Percentiles rank a stretch among this genome's conserved stretches.
Evolutionary conservation across 768 basidiomycete genomes (phyloP).

Genomic region (Suillus fuscotomentosus): DNA sequence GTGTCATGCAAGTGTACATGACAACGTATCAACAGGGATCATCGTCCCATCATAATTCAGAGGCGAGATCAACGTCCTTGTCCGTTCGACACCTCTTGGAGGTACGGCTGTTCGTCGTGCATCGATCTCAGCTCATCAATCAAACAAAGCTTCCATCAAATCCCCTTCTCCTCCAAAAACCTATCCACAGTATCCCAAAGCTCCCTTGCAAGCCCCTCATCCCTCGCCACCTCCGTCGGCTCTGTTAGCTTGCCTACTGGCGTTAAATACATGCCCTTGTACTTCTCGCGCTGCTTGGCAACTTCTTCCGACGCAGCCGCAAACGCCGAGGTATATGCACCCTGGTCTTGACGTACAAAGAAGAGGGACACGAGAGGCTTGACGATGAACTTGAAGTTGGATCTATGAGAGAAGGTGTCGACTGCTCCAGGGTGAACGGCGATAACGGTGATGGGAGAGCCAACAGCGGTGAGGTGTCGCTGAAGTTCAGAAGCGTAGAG

Average conservation of each 20-base stretch:
- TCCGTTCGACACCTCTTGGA: background rate
- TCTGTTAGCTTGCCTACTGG: conserved; percentile 20
- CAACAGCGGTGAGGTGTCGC: conserved; percentile 37
- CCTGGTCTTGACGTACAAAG: conserved; percentile 18
- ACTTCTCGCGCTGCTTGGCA: conserved; percentile 18
- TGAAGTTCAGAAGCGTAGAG: conserved; percentile 55
- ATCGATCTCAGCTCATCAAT: background rate
- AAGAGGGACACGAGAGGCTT: conserved; percentile 18
- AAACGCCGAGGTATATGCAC: conserved; percentile 26
- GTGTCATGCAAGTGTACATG: background rate
- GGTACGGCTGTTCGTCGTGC: background rate
- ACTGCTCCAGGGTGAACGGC: conserved; percentile 31
- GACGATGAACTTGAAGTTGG: conserved; percentile 17
- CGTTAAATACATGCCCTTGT: conserved; percentile 27
- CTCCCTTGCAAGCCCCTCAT: conserved; percentile 26
- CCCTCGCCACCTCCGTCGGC: conserved; percentile 13
- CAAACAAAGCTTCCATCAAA: conserved; percentile 8
- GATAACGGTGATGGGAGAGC: conserved; percentile 27
- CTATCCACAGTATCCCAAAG: conserved; percentile 28
- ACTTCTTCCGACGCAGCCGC: conserved; percentile 30
- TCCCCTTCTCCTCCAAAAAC: conserved; percentile 21
- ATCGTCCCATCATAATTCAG: background rate
- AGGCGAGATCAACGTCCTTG: too few relatives aligned
- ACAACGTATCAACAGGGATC: background rate
- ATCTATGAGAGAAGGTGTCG: conserved; percentile 15